Conservation (phyloP, 1,139 yeast genomes). For the Pichiaceae sp. region DNA sequence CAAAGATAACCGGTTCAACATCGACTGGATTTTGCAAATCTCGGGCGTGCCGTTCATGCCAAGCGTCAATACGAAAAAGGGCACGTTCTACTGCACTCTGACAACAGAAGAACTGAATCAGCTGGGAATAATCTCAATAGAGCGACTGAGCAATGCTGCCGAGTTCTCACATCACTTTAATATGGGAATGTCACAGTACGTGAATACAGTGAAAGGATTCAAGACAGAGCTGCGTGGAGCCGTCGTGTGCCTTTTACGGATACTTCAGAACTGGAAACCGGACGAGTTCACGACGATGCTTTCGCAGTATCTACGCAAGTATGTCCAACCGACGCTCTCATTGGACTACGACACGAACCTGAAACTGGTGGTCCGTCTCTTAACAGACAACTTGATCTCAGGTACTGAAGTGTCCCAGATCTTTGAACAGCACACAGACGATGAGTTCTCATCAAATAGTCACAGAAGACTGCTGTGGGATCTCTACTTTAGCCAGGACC, state of each 20-base stretch:
- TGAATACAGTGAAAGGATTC: slow-evolving; percentile 16
- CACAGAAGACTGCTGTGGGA: slow-evolving; percentile 20
- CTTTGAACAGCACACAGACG: slow-evolving; percentile 13
- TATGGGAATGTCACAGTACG: slow-evolving; percentile 17
- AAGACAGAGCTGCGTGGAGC: slow-evolving; percentile 6
- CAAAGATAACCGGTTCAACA: slow-evolving; percentile 7
- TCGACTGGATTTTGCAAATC: slow-evolving; percentile 3
- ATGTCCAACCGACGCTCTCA: slow-evolving; percentile 20
- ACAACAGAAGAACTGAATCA: slow-evolving; percentile 11
- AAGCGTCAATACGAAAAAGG: neutral
- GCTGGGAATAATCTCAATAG: slow-evolving; percentile 19
- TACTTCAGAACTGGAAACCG: slow-evolving; percentile 20
- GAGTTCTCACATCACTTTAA: slow-evolving; percentile 20
- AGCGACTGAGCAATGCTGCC: slow-evolving; percentile 20
- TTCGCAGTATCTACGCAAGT: slow-evolving; percentile 16
- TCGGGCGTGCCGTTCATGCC: slow-evolving; percentile 4
- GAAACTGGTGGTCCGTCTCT: slow-evolving; percentile 18
- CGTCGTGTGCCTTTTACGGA: slow-evolving; percentile 15
- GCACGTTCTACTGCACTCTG: slow-evolving; percentile 3
- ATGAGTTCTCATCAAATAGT: slow-evolving; percentile 12
- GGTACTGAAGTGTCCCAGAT: slow-evolving; percentile 26
- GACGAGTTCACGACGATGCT: slow-evolving; percentile 25
- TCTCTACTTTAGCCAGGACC: slow-evolving; percentile 20
- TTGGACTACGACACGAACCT: slow-evolving; percentile 22
- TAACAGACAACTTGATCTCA: slow-evolving; percentile 29